Evolutionary conservation across 2,329 filamentous ascomycete species (phyloP).

Genomic region (Fusarium duplospermum): DNA sequence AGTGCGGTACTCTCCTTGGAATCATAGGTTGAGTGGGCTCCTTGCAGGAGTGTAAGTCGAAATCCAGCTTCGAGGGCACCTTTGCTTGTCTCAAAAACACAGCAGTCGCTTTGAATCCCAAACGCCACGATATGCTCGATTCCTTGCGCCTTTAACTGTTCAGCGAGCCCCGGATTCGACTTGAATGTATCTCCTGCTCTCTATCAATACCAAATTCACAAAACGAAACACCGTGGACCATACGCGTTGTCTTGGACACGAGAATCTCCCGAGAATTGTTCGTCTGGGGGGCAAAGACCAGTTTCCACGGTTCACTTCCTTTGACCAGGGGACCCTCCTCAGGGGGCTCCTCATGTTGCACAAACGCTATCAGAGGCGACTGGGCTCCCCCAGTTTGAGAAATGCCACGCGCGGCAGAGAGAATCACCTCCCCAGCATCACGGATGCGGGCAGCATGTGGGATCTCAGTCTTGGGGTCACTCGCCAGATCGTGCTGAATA

Average conservation of each 20-base stretch:
- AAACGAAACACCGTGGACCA: neutral
- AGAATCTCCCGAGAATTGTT: slow-evolving; percentile 3
- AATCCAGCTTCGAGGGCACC: slow-evolving; percentile 26
- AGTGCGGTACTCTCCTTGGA: neutral
- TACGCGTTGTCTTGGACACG: slow-evolving; percentile 15
- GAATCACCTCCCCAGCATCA: slow-evolving; percentile 4
- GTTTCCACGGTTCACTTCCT: slow-evolving; percentile 12
- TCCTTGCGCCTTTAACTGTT: slow-evolving; percentile 1
- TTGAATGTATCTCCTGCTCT: slow-evolving; percentile 19
- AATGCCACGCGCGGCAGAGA: neutral
- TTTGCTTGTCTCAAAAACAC: slow-evolving; percentile 23
- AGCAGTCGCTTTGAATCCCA: slow-evolving; percentile 30
- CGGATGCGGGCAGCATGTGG: slow-evolving; percentile 11
- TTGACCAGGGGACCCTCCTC: slow-evolving; percentile 9
- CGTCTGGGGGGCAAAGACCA: slow-evolving; percentile 7
- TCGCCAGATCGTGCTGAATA: slow-evolving; percentile 21
- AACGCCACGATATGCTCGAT: slow-evolving; percentile 19
- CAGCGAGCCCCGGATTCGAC: slow-evolving; percentile 10
- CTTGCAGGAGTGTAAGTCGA: slow-evolving; percentile 14
- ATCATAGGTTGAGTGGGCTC: slow-evolving; percentile 28
- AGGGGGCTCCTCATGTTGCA: slow-evolving; percentile 24
- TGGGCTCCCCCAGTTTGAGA: neutral
- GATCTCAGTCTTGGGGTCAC: slow-evolving; percentile 11
- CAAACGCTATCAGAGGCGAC: slow-evolving; percentile 15
- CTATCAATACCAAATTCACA: neutral